A percentile compares a stretch with the other conserved stretches of the same genome.
Evolutionary conservation across 306 rosid species (phyloP).

Genomic region (Quillaja saponaria): DNA sequence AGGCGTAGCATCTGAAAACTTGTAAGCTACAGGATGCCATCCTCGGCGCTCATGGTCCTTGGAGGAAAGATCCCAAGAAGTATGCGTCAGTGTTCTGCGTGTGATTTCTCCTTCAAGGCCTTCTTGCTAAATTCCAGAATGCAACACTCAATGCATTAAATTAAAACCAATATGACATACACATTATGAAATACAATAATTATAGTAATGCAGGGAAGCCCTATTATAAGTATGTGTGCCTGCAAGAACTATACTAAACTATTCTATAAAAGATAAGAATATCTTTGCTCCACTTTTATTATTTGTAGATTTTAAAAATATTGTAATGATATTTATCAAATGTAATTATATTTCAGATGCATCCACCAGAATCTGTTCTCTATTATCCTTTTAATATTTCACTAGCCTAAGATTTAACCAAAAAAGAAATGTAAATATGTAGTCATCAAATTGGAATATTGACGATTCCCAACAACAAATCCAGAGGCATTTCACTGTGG

Average conservation of each 20-base stretch:
- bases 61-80: conserved; percentile 89
- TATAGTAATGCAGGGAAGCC: too few species aligned
- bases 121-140: conserved; percentile 59
- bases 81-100: conserved; percentile 77
- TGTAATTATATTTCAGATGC: too few species aligned
- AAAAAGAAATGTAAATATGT: not conserved
- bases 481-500: not conserved
- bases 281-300: too few species aligned
- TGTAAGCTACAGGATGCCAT: conserved; percentile 97
- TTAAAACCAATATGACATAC: conserved; percentile 10
- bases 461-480: not conserved
- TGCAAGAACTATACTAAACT: too few species aligned
- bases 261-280: too few species aligned
- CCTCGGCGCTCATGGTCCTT: conserved; percentile 76
- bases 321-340: too few species aligned
- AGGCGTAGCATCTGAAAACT: conserved; percentile 88
- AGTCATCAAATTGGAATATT: conserved; percentile 19
- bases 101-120: conserved; percentile 83
- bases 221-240: not conserved
- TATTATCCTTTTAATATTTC: conserved; percentile 6
- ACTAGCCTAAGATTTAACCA: not conserved
- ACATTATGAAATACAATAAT: conserved; percentile 1
- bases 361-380: too few species aligned
- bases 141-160: conserved; percentile 14
- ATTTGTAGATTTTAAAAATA: too few species aligned